These are phyloP conservation scores for Leccinum aurantiacum DNA, from an alignment of 768 basidiomycete genomes.

Conservation along the genomic window DNA sequence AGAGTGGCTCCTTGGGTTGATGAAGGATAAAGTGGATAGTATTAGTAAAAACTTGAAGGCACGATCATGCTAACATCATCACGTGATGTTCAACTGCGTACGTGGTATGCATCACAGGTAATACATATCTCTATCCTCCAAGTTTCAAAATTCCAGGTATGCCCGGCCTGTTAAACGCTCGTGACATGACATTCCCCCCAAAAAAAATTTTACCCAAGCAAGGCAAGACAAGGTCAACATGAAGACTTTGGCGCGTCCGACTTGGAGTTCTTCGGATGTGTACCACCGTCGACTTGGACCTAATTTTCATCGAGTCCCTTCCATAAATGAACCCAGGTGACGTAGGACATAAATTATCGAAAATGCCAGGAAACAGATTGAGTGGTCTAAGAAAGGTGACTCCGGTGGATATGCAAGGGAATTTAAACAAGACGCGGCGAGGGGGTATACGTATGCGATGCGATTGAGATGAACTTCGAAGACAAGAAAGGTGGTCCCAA, in stretches of 20 bases:
- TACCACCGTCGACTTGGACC: background rate
- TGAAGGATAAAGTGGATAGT: background rate
- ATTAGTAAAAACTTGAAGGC: no score
- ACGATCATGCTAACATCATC: no score
- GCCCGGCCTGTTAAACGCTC: background rate
- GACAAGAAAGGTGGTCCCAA: background rate
- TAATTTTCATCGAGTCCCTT: background rate
- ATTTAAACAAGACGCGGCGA: background rate
- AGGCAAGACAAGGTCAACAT: background rate
- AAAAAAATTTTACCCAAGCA: background rate
- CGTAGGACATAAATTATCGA: background rate
- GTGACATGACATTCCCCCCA: background rate
- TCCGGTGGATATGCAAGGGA: background rate
- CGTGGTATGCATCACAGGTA: no score
- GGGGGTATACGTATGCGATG: conserved; percentile 3
- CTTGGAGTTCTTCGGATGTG: background rate
- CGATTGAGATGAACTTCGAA: background rate
- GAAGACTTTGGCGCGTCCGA: background rate
- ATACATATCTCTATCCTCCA: background rate
- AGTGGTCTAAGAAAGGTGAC: background rate
- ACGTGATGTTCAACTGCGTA: no score
- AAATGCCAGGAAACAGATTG: background rate
- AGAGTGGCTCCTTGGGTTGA: background rate
- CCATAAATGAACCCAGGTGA: background rate
- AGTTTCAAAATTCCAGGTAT: background rate